Percentiles rank a stretch among this genome's conserved stretches.
Conservation (phyloP, 352 stramenopile species). For the Phytopythium aichiense region DNA sequence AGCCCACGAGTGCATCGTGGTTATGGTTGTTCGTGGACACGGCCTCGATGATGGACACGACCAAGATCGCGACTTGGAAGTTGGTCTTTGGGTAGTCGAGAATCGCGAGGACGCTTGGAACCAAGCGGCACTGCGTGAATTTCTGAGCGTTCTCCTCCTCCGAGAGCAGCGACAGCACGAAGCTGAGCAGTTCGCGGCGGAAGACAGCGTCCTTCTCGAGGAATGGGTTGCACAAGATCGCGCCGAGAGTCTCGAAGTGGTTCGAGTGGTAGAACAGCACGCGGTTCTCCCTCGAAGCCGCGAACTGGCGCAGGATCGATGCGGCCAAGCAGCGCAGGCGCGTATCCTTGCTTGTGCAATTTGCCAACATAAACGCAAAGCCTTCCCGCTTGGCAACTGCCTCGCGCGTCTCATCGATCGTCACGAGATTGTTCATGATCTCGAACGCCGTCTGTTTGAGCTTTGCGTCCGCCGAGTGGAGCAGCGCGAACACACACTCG, state of each 20-base stretch:
- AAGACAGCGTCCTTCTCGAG: conserved; percentile 59
- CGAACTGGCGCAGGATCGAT: conserved; percentile 53
- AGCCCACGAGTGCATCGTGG: conserved; percentile 40
- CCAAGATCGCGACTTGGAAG: conserved; percentile 36
- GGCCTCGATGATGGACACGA: conserved; percentile 55
- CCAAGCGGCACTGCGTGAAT: conserved; percentile 52
- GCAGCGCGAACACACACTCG: conserved; percentile 63
- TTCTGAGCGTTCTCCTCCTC: conserved; percentile 52
- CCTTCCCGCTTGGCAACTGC: conserved; percentile 60
- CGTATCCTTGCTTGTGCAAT: conserved; percentile 53
- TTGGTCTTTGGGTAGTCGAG: conserved; percentile 34
- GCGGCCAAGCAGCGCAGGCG: conserved; percentile 50
- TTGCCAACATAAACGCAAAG: conserved; percentile 62
- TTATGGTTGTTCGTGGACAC: conserved; percentile 48
- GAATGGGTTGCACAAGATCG: conserved; percentile 59
- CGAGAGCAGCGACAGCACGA: conserved; percentile 49
- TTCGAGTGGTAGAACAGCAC: conserved; percentile 60
- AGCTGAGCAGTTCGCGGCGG: conserved; percentile 55
- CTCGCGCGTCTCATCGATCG: conserved; percentile 53
- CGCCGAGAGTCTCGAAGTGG: conserved; percentile 45
- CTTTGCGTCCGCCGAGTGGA: conserved; percentile 47
- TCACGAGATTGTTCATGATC: conserved; percentile 55
- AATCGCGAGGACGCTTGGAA: conserved; percentile 50
- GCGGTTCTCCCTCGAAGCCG: conserved; percentile 46
- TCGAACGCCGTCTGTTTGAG: conserved; percentile 52